Evolutionary conservation across 768 basidiomycete species (phyloP), one percentile per base, ranked within the genome.

Genomic region (Cystobasidiopsis lactophilus): DNA sequence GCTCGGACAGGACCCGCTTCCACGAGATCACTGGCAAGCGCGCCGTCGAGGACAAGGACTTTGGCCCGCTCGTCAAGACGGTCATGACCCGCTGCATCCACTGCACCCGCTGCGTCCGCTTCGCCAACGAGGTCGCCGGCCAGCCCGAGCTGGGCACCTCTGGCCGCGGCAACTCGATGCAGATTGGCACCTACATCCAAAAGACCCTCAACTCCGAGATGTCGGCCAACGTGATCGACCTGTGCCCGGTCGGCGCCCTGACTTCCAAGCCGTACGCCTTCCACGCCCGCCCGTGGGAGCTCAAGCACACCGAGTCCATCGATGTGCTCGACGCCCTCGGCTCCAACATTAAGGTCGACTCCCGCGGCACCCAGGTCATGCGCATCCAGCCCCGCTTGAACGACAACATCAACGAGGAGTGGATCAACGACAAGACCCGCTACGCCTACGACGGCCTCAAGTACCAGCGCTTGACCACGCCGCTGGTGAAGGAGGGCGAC

Each of bases 41-140:
- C 51, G 93, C 93, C 0, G 83, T 91, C 18, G 91, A 95, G 69
- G 82, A 98, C 74, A 98, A 98, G 72, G 82, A 96, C 65, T 75
- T 98, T 26, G 93, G 93, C 1, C 93, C 93, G 5, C 76, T 98
- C 41, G 86, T 98, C 66, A 96, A 96, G 74, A 95, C 91, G 1
- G 84, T 80, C 54, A 95, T 95, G 91, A 93, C 85, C 69, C 79
- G 93, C 37, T 96, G 93, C 70, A 96, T 98, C 61, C 93, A 98
- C 68, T 98, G 93, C 70, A 98, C 93, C 3, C 85, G 93, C 54
- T 98, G 93, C 68, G 84, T 96, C 26, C 83, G 93, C 48, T 98
- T 98, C 64, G 91, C 93, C 27, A 98, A 96, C 69, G 93, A 98
- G 66, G 91, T 96, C 41, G 93, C 93, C 1, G 93, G 93, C 51